Evolutionary conservation across 768 basidiomycete genomes (phyloP).

Genomic region (Boletus rex-veris): DNA sequence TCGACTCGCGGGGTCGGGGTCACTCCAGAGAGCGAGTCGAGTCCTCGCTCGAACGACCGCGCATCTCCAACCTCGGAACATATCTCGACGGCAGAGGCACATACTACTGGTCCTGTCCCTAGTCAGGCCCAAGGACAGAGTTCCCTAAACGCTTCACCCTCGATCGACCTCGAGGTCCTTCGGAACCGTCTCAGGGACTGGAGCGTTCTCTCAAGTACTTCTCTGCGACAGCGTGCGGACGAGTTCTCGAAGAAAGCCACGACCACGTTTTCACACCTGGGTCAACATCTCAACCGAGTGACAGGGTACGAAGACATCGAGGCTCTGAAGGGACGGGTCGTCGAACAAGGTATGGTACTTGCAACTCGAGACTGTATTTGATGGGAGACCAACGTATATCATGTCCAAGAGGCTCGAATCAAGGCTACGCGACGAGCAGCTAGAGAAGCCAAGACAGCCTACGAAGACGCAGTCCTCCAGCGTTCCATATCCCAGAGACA

Average conservation of each 20-base stretch:
- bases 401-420: slow-evolving; percentile 66
- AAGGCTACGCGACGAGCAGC: slow-evolving; percentile 63
- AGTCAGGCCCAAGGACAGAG: background rate
- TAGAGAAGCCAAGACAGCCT: slow-evolving; percentile 65
- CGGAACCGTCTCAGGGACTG: slow-evolving; percentile 42
- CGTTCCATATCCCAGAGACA: slow-evolving; percentile 89
- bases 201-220: slow-evolving; percentile 36
- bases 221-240: slow-evolving; percentile 51
- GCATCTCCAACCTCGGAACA: slow-evolving; percentile 4
- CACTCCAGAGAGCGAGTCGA: slow-evolving; percentile 1
- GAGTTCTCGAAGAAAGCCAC: slow-evolving; percentile 54
- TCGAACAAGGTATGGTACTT: slow-evolving; percentile 65
- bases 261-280: slow-evolving; percentile 67
- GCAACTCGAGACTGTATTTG: background rate
- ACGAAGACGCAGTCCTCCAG: slow-evolving; percentile 74
- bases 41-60: background rate
- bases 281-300: slow-evolving; percentile 74
- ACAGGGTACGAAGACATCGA: slow-evolving; percentile 95
- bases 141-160: background rate
- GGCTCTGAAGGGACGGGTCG: slow-evolving; percentile 70
- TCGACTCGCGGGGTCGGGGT: slow-evolving; percentile 1
- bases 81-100: background rate
- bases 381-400: slow-evolving; percentile 9
- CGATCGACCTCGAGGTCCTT: slow-evolving; percentile 32
- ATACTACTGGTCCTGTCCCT: background rate